These are phyloP conservation scores for Cystobasidium onofrii DNA, from an alignment of 768 basidiomycete genomes.

Conservation along the genomic window DNA sequence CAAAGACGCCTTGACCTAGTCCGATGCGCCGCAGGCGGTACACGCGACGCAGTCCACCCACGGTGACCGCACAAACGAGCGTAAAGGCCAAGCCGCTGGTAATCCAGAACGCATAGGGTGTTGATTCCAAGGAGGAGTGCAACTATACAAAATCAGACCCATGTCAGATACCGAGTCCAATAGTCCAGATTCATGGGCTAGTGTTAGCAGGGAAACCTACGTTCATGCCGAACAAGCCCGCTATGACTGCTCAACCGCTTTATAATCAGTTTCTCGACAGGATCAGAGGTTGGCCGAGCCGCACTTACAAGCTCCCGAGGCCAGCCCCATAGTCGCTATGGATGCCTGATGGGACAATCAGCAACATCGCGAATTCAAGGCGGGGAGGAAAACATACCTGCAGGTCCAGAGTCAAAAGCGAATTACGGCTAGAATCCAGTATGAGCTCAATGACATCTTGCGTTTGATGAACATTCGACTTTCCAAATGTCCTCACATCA, in stretches of 20 bases:
- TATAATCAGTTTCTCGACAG: neutral
- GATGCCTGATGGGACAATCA: neutral
- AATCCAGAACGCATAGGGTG: conserved; percentile 64
- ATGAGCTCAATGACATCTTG: conserved; percentile 97
- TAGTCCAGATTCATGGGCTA: too few relatives aligned
- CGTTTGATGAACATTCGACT: conserved; percentile 86
- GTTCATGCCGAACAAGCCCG: conserved; percentile 94
- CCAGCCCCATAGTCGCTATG: conserved; percentile 44
- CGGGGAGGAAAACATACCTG: neutral
- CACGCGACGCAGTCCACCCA: conserved; percentile 58
- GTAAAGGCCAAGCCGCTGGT: conserved; percentile 58
- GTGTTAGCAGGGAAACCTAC: conserved; percentile 50
- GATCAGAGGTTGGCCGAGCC: neutral
- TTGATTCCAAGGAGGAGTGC: conserved; percentile 62
- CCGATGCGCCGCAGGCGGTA: conserved; percentile 45
- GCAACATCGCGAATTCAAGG: neutral
- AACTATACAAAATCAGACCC: too few relatives aligned
- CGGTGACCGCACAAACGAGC: conserved; percentile 58
- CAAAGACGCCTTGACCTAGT: conserved; percentile 37
- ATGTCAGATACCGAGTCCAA: too few relatives aligned
- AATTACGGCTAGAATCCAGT: conserved; percentile 89
- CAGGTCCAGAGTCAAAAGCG: conserved; percentile 82
- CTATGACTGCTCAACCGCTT: conserved; percentile 51
- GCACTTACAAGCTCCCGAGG: conserved; percentile 59
- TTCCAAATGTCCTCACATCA: conserved; percentile 42